phyloP scores from a whole-genome alignment of 371 early-diverging fungal genomes.

The Mortierella sp. region DNA sequence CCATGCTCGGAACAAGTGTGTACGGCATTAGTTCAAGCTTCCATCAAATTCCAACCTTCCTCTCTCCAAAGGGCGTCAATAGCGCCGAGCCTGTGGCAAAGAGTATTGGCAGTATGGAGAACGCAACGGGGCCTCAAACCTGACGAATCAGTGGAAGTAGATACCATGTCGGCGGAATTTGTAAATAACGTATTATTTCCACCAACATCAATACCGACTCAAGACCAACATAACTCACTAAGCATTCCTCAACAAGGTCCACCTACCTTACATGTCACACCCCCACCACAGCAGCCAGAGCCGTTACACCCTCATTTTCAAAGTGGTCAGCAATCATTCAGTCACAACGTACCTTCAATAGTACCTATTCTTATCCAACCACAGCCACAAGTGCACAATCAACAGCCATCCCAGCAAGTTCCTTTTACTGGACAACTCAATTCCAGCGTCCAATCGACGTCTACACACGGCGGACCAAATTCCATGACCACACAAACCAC shows the following conservation, averaged over 20 bases:
- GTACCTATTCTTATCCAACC: neutral
- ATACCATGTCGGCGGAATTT: conserved; percentile 38
- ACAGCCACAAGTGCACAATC: neutral
- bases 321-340: neutral
- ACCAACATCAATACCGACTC: conserved; percentile 4
- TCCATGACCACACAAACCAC: neutral
- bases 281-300: neutral
- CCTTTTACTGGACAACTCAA: neutral
- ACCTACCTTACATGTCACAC: neutral
- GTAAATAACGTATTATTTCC: conserved; percentile 24
- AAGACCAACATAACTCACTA: neutral
- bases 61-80: conserved; percentile 29
- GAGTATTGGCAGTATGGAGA: conserved; percentile 34
- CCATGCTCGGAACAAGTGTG: conserved; percentile 42
- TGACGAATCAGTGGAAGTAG: conserved; percentile 17
- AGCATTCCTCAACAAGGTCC: neutral
- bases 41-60: conserved; percentile 28
- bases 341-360: too few relatives aligned
- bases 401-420: conserved; percentile 5
- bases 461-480: conserved; percentile 13
- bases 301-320: neutral
- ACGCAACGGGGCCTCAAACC: conserved; percentile 6
- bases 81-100: conserved; percentile 37
- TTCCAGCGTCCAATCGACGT: neutral
- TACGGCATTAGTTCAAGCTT: conserved; percentile 28